phyloP scores from a whole-genome alignment of 225 moss, liverwort and hornwort genomes.

The Sphagnum tenellum region DNA sequence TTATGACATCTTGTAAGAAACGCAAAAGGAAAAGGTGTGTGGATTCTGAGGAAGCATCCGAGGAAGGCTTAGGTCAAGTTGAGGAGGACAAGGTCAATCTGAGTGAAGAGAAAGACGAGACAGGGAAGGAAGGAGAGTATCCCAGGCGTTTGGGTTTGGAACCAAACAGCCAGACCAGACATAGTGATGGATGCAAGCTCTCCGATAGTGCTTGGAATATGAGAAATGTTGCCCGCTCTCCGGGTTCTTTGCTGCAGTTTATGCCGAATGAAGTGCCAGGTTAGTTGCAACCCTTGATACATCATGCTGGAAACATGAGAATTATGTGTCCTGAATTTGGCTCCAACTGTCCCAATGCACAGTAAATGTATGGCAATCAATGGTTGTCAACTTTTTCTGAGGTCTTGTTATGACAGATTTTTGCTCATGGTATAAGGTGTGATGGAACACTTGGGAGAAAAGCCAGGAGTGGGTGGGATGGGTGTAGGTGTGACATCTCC shows the following conservation, averaged over 20 bases:
- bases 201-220: conserved; percentile 57
- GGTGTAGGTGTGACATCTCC: conserved; percentile 81
- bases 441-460: neutral
- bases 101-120: conserved; percentile 16
- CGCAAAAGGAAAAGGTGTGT: conserved; percentile 30
- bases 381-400: too few relatives aligned
- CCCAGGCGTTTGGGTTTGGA: conserved; percentile 19
- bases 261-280: conserved; percentile 64
- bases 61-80: conserved; percentile 22
- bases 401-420: too few relatives aligned
- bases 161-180: conserved; percentile 31
- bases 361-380: too few relatives aligned
- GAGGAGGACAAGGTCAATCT: conserved; percentile 23
- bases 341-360: too few relatives aligned
- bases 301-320: too few relatives aligned
- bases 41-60: conserved; percentile 17
- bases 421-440: too few relatives aligned
- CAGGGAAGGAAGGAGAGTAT: conserved; percentile 19
- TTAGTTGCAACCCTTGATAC: neutral
- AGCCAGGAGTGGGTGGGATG: conserved; percentile 5
- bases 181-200: conserved; percentile 31
- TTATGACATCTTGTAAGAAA: conserved; percentile 2
- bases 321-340: too few relatives aligned
- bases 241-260: conserved; percentile 43
- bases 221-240: conserved; percentile 55